Evolutionary conservation across 345 rosid species (phyloP).

Genomic region (Triadica sebifera): DNA sequence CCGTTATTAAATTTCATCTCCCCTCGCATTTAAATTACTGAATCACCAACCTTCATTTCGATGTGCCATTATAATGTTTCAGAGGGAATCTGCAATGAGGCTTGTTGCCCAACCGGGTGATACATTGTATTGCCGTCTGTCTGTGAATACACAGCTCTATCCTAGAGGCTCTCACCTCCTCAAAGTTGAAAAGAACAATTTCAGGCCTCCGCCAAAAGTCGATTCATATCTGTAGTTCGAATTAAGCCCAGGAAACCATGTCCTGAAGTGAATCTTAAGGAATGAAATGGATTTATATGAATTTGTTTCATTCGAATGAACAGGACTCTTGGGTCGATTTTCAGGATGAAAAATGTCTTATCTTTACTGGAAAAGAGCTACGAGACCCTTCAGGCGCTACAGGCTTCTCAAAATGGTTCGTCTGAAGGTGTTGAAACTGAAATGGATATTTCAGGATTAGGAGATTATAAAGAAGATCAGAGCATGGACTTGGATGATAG

Average conservation of each 20-base stretch:
- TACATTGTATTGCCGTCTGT: conserved; percentile 74
- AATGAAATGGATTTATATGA: conserved; percentile 85
- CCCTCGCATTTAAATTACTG: conserved; percentile 78
- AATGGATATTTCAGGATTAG: conserved; percentile 30
- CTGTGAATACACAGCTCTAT: conserved; percentile 78
- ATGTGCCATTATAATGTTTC: conserved; percentile 92
- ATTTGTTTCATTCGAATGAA: conserved; percentile 88
- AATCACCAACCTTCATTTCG: conserved; percentile 76
- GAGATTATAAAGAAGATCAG: conserved; percentile 38
- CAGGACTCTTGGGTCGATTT: conserved; percentile 79
- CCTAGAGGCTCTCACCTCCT: conserved; percentile 88
- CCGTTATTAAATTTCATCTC: conserved; percentile 90
- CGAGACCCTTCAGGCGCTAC: conserved; percentile 69
- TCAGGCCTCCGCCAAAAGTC: conserved; percentile 92
- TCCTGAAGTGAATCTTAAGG: conserved; percentile 63
- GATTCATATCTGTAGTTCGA: conserved; percentile 95
- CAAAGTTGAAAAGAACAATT: conserved; percentile 91
- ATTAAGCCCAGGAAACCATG: conserved; percentile 77
- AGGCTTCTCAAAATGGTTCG: conserved; percentile 29
- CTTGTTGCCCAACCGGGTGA: conserved; percentile 89
- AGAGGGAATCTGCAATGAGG: conserved; percentile 92
- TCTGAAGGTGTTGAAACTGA: conserved; percentile 13
- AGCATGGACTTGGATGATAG: conserved; percentile 54
- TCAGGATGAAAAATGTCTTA: conserved; percentile 67
- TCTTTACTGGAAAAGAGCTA: conserved; percentile 72